phyloP scores from a whole-genome alignment of 148 eudicot species.

The Talinum fruticosum region DNA sequence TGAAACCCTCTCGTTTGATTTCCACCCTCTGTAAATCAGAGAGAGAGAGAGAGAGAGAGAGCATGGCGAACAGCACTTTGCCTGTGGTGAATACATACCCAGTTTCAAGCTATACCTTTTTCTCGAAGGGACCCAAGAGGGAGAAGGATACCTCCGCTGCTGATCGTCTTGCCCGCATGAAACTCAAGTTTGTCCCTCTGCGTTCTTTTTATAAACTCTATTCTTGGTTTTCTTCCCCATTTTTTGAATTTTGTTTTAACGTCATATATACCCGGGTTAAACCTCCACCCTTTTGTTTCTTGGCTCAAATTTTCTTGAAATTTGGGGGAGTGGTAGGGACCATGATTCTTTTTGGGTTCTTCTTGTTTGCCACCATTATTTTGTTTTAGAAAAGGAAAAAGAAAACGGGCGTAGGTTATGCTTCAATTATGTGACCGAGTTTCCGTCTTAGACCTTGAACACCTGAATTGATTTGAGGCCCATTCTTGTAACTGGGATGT shows the following conservation, averaged over 20 bases:
- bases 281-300: background rate
- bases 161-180: conserved; percentile 75
- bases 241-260: background rate
- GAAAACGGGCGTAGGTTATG: background rate
- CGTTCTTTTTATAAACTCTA: background rate
- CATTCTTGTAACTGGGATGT: background rate
- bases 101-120: conserved; percentile 57
- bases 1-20: background rate
- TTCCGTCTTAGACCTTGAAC: background rate
- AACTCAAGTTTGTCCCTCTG: conserved; percentile 44
- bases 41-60: conserved; percentile 14
- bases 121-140: conserved; percentile 58
- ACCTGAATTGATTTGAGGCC: background rate
- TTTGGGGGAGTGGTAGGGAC: background rate
- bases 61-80: conserved; percentile 30
- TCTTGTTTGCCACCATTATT: background rate
- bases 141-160: conserved; percentile 75
- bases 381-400: background rate
- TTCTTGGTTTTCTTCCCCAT: background rate
- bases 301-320: background rate
- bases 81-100: conserved; percentile 55
- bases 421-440: background rate
- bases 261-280: conserved; percentile 5
- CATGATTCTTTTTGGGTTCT: background rate
- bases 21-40: background rate